Evolutionary conservation across 371 early-diverging fungal species (phyloP).

Genomic region (Scutellospora calospora): DNA sequence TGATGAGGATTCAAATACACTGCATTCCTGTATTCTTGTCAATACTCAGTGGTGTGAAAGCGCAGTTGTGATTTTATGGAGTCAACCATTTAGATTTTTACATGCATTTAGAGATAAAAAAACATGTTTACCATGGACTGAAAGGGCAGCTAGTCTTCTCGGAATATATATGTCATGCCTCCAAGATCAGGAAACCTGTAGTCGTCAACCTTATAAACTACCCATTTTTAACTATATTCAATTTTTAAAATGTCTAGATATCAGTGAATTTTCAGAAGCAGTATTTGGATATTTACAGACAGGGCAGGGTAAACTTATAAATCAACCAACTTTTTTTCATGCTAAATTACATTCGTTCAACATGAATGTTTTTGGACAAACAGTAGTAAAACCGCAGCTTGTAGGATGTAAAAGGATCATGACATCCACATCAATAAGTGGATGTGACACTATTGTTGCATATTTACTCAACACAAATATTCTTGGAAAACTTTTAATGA

Average conservation of each 20-base stretch:
- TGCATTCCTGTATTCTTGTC: not conserved
- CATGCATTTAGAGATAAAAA: not conserved
- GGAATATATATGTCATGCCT: conserved; percentile 15
- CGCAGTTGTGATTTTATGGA: conserved; percentile 6
- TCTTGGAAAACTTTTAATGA: not conserved
- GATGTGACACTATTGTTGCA: not conserved
- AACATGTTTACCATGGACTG: not conserved
- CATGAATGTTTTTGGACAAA: not conserved
- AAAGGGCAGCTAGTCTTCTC: not conserved
- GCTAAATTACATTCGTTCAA: not conserved
- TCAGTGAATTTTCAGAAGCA: not conserved
- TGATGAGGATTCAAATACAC: not conserved
- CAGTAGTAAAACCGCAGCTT: not conserved
- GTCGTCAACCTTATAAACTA: not conserved
- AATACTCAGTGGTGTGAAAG: conserved; percentile 7
- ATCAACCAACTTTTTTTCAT: not conserved
- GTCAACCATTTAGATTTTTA: not conserved
- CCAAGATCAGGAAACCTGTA: not conserved
- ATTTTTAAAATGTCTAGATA: conserved; percentile 18
- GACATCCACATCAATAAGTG: not conserved
- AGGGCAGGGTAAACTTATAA: not conserved
- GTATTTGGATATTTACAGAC: not conserved
- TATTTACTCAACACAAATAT: not conserved
- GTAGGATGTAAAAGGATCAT: not conserved
- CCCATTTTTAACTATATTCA: conserved; percentile 9